Conservation (phyloP, 306 rosid genomes). For the Biancaea sappan region DNA sequence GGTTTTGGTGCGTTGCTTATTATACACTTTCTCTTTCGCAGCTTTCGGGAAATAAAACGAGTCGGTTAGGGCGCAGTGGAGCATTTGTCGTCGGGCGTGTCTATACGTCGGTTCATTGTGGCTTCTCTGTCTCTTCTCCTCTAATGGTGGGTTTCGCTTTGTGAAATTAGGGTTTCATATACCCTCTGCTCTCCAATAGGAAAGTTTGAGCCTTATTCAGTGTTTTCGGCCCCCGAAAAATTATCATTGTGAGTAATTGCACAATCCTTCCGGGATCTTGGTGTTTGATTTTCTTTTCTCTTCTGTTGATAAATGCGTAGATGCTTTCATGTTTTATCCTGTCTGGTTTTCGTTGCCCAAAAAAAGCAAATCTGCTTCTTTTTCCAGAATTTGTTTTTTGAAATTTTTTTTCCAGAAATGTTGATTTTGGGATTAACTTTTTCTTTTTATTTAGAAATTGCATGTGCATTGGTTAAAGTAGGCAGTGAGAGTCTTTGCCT, state of each 20-base stretch:
- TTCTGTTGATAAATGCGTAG: not conserved
- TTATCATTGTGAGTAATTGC: slow-evolving; percentile 56
- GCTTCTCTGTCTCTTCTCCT: slow-evolving; percentile 38
- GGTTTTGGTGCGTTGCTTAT: slow-evolving; percentile 8
- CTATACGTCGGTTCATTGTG: slow-evolving; percentile 17
- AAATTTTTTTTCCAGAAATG: not conserved
- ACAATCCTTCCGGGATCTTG: not conserved
- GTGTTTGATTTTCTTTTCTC: not conserved
- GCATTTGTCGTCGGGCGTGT: slow-evolving; percentile 35
- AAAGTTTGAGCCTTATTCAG: slow-evolving; percentile 22
- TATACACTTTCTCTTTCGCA: slow-evolving; percentile 34
- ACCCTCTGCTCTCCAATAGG: slow-evolving; percentile 18
- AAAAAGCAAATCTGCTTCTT: not conserved
- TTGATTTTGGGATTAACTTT: no score
- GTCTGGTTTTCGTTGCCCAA: no score
- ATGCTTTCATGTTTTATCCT: no score
- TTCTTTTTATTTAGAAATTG: no score
- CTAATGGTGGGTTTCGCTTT: slow-evolving; percentile 54
- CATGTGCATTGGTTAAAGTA: not conserved
- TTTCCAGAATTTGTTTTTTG: not conserved
- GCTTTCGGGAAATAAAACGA: slow-evolving; percentile 53
- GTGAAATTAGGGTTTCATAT: slow-evolving; percentile 79
- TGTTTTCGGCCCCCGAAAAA: slow-evolving; percentile 4
- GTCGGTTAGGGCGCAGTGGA: slow-evolving; percentile 2
- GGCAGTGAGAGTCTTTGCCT: not conserved